Percentiles rank a stretch among this genome's conserved stretches.
Conservation (phyloP, 257 asterid species). For the Eucommia ulmoides region DNA sequence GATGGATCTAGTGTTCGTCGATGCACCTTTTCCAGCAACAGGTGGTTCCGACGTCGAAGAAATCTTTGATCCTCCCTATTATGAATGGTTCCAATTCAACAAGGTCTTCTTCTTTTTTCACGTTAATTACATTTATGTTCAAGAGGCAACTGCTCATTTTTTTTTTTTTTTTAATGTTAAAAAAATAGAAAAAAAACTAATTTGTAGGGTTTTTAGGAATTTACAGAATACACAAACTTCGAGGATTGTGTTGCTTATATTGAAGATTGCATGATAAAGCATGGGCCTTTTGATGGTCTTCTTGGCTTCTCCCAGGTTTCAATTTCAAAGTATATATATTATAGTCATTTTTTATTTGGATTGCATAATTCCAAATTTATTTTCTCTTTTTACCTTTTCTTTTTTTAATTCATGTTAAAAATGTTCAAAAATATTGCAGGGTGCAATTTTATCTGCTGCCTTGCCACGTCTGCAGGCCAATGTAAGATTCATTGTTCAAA, state of each 20-base stretch:
- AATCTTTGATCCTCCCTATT: conserved; percentile 1
- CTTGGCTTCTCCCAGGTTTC: conserved; percentile 59
- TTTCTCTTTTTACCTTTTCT: too few relatives aligned
- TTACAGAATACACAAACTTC: conserved; percentile 49
- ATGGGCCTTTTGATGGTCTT: conserved; percentile 57
- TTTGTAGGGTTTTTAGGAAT: conserved; percentile 28
- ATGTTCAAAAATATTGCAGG: conserved; percentile 28
- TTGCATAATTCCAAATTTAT: too few relatives aligned
- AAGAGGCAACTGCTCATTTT: too few relatives aligned
- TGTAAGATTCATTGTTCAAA: conserved; percentile 15
- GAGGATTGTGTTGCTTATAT: conserved; percentile 43
- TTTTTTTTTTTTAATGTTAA: too few relatives aligned
- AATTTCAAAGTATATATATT: too few relatives aligned
- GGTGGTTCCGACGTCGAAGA: conserved; percentile 1
- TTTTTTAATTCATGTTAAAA: too few relatives aligned
- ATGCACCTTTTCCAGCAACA: neutral
- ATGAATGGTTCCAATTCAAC: neutral
- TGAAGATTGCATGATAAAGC: conserved; percentile 32
- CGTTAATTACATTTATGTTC: too few relatives aligned
- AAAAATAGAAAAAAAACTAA: too few relatives aligned
- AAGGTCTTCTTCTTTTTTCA: neutral
- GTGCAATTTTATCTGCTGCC: conserved; percentile 77
- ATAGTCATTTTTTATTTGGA: neutral
- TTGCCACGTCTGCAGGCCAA: conserved; percentile 75
- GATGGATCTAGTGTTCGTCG: neutral